Base-by-base conservation (phyloP, 257 asterid genomes). In the Salvia rosmarinus region DNA sequence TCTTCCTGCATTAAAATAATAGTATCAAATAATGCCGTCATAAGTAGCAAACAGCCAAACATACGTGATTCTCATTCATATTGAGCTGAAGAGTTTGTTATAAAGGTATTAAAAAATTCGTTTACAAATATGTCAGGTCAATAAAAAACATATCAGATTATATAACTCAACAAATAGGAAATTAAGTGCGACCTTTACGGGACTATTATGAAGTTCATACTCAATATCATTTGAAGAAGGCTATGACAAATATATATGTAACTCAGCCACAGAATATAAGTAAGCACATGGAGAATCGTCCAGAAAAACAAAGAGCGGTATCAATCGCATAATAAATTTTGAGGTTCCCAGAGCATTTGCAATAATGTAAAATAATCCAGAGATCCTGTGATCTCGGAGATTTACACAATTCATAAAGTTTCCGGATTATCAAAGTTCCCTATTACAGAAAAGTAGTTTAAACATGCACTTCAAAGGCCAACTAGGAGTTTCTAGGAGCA, bases 1-100 rank as follows among this genome's bases (percentile, higher is more conserved):
- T 88, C 96, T 78, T 90, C 96, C 97, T 90, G 71, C 76, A 78
- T 52, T 25, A 73, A 21, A 57, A 57, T 25, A 51, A 17, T 19
- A 51, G 57, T 19, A 46, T 56, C 43, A 44, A 34, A 67, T 75
- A 14, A 37, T 25, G 50, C 19, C 13, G 20, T 75, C 75, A 78
- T 61, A 76, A 43, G 43, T 37, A 54, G 56, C 21, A 34, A 0
- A 14, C 52, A 67, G 17, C 49, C 59, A 19, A 6, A 20, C 42
- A 54, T 21, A 20, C 25, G n/a, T 43, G 64, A 49, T 62, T 44
- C 40, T 23, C 49, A 21, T 64, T 64, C 60, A 37, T 70, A 20
- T 34, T 35, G 42, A 57, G 23, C 23, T 13, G 50, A 40, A 59
- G 46, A 64, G 25, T 50, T 62, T 32, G 28, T 42, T 32, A 46